A percentile compares a stretch with the other conserved stretches of the same genome.
Conservation (phyloP, 768 basidiomycete genomes). For the Boletus tomentosulus region DNA sequence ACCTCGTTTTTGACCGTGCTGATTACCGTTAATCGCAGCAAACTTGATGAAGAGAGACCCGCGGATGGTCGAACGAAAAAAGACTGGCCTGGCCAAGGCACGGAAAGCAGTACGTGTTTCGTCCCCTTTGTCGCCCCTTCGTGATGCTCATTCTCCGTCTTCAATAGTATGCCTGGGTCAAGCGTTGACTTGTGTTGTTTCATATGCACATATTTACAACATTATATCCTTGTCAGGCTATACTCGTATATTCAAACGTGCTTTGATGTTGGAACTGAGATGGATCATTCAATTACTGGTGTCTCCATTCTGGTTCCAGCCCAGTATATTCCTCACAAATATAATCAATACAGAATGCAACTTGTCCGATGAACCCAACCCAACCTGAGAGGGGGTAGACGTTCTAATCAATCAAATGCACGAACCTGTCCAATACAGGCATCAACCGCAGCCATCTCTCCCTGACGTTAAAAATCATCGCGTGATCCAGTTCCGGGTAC, state of each 20-base stretch:
- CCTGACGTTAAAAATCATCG: conserved; percentile 35
- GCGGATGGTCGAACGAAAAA: conserved; percentile 98
- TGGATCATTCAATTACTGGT: neutral
- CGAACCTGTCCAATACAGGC: conserved; percentile 30
- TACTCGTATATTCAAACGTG: neutral
- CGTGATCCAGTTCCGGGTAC: conserved; percentile 38
- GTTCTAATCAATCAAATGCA: conserved; percentile 5
- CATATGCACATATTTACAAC: neutral
- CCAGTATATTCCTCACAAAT: too few species aligned
- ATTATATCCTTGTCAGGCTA: neutral
- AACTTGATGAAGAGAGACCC: conserved; percentile 88
- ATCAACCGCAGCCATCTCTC: conserved; percentile 28
- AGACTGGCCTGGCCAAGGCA: conserved; percentile 89
- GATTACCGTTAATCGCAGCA: conserved; percentile 42
- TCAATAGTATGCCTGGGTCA: conserved; percentile 89
- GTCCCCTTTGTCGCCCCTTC: neutral
- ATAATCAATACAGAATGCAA: too few species aligned
- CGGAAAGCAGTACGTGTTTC: conserved; percentile 75
- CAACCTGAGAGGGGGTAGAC: too few species aligned
- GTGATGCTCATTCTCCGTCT: conserved; percentile 5
- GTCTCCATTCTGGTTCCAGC: neutral
- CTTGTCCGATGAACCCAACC: too few species aligned
- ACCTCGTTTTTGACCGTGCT: neutral
- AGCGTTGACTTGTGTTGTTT: conserved; percentile 54
- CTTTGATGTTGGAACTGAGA: neutral